phyloP scores from a whole-genome alignment of 2,329 filamentous ascomycete genomes.

The Davidsoniella virescens region DNA sequence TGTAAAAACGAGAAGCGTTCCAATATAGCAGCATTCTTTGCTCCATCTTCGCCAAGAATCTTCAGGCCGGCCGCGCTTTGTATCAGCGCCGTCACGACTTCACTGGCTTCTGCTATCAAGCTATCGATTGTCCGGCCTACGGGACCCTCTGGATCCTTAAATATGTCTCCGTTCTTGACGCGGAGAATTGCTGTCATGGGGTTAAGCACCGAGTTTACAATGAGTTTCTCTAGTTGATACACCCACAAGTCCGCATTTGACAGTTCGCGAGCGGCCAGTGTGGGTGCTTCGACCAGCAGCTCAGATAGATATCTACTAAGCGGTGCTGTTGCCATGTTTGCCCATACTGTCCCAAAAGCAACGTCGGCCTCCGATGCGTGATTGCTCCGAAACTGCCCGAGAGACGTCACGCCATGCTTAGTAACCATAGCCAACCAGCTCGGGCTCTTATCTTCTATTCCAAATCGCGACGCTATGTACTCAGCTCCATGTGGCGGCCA shows the following conservation, averaged over 20 bases:
- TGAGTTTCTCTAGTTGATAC: constrained; percentile 73
- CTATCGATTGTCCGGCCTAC: constrained; percentile 46
- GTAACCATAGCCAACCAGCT: constrained; percentile 55
- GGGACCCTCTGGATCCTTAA: constrained; percentile 32
- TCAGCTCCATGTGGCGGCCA: constrained; percentile 35
- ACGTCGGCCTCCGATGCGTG: constrained; percentile 35
- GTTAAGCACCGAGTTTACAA: constrained; percentile 66
- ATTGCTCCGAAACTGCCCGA: constrained; percentile 32
- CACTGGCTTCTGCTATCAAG: constrained; percentile 57
- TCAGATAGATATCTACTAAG: constrained; percentile 24
- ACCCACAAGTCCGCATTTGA: constrained; percentile 31
- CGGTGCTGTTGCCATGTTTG: constrained; percentile 14
- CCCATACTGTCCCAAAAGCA: constrained; percentile 30
- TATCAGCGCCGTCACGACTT: constrained; percentile 37
- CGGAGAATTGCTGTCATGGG: constrained; percentile 67
- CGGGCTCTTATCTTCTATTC: constrained; percentile 28
- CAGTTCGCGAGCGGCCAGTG: constrained; percentile 26
- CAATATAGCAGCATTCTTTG: constrained; percentile 16
- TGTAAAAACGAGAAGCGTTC: constrained; percentile 28
- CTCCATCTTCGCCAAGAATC: constrained; percentile 10
- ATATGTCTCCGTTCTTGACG: constrained; percentile 61
- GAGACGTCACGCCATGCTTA: constrained; percentile 38
- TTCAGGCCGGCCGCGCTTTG: constrained; percentile 2
- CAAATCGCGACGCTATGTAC: constrained; percentile 28
- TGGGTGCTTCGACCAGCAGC: constrained; percentile 26